These are phyloP conservation scores for Ettlia oleoabundans DNA, from an alignment of 139 green algal genomes.

Conservation along the genomic window DNA sequence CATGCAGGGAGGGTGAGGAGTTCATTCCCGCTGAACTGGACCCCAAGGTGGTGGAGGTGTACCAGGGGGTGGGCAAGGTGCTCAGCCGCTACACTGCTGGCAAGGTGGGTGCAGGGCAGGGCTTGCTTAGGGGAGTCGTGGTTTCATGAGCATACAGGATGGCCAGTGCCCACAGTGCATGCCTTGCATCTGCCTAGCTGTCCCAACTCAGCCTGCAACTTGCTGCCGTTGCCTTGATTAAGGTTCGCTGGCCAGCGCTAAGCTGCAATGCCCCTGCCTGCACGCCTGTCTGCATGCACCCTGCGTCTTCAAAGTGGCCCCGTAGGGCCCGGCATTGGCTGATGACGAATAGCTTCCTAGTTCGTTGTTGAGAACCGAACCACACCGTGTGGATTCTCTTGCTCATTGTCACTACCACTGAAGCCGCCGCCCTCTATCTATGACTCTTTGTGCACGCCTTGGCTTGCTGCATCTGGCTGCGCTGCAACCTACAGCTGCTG, in stretches of 20 bases:
- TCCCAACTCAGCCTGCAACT: neutral
- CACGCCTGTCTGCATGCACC: neutral
- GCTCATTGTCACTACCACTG: slow-evolving; percentile 42
- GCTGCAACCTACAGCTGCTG: neutral
- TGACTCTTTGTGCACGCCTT: too few relatives aligned
- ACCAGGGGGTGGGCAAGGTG: slow-evolving; percentile 73
- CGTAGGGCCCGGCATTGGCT: neutral
- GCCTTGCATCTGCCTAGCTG: too few relatives aligned
- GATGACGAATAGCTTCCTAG: slow-evolving; percentile 34
- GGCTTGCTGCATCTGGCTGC: neutral
- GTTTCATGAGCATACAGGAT: too few relatives aligned
- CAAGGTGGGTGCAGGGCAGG: slow-evolving; percentile 54
- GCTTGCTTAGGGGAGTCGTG: neutral
- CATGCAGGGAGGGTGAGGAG: slow-evolving; percentile 23
- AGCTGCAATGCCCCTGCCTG: neutral
- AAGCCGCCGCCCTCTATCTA: too few relatives aligned
- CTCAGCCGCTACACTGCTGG: slow-evolving; percentile 77
- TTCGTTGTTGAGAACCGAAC: slow-evolving; percentile 44
- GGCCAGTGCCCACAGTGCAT: too few relatives aligned
- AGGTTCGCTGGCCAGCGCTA: neutral
- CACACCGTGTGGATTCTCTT: slow-evolving; percentile 5
- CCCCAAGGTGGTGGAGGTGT: slow-evolving; percentile 80
- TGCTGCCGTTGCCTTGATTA: neutral
- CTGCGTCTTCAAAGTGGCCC: neutral
- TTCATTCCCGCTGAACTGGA: slow-evolving; percentile 65